phyloP scores from a whole-genome alignment of 371 early-diverging fungal genomes.

The Hamiltosporidium magnivora region DNA sequence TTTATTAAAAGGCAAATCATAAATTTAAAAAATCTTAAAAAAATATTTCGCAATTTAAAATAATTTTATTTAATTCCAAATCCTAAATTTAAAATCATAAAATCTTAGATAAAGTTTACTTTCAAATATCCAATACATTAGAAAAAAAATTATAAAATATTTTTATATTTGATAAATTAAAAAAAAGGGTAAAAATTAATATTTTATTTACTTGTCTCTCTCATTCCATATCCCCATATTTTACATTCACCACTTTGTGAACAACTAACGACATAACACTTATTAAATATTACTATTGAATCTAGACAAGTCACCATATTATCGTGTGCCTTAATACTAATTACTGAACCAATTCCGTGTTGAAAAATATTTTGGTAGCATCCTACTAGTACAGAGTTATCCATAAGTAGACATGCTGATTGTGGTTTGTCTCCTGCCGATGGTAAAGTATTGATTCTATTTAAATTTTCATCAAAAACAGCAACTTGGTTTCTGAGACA shows the following conservation, averaged over 20 bases:
- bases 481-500: slow-evolving; percentile 12
- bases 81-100: not conserved
- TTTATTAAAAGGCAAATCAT: not conserved
- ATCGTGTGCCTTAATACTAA: not conserved
- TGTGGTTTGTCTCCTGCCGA: not conserved
- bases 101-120: not conserved
- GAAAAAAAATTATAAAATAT: not conserved
- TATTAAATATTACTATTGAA: not conserved
- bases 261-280: not conserved
- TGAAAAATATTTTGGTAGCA: not conserved
- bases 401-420: not conserved
- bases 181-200: not conserved
- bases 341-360: not conserved
- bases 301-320: not conserved
- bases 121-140: not conserved
- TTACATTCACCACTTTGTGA: slow-evolving; percentile 4
- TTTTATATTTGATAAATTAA: not conserved
- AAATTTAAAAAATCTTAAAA: not conserved
- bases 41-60: not conserved
- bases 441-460: not conserved
- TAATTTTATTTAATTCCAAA: not conserved
- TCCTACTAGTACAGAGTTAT: not conserved
- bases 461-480: slow-evolving; percentile 9
- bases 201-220: not conserved
- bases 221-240: not conserved